Evolutionary conservation across 345 rosid species (phyloP), one percentile per base, ranked within the genome.

Genomic region (Gossypium rotundifolium): DNA sequence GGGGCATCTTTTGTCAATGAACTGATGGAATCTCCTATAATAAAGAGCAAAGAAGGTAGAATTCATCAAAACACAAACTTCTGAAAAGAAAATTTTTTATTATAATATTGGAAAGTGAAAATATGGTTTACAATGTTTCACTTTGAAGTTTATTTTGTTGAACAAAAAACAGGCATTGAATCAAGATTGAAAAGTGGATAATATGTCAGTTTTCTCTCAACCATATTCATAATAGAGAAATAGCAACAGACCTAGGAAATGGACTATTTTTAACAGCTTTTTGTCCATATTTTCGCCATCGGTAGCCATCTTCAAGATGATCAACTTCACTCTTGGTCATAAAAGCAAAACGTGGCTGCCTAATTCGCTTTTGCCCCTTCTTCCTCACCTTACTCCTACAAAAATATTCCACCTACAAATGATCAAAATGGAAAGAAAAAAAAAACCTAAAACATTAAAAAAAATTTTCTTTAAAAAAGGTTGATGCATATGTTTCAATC

Each of bases 251-350:
- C 98, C 98, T 87, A 57, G 98, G 98, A 49, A 80, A 94, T 45
- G 98, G 97, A 68, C 97, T 94, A 63, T 92, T 92, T 76, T 94
- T 94, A 18, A 94, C 98, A 14, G 97, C 97, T 70, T 94, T 93
- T 65, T 91, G 98, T 75, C 96, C 96, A 83, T 90, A 90, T 80
- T 90, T 90, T 33, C 96, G 83, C 96, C 96, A 91, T 22, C 98
- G 77, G 72, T 94, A 94, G 27, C 98, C 98, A 83, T 94, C 98
- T 85, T 94, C 98, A 73, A 94, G 97, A 81, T 94, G 93, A 84
- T 94, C 97, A 38, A 94, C 88, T 74, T 94, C 97, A 66, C 96
- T 94, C 83, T 89, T 94, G 27, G 98, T 94, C 96, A 94, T 81
- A 82, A 94, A 94, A 65, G 97, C 97, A 49, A 94, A 87, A 22